Percentiles rank a stretch among this genome's conserved stretches.
Evolutionary conservation across 495 filamentous ascomycete species (phyloP).

Genomic region (Penicillium crystallinum): DNA sequence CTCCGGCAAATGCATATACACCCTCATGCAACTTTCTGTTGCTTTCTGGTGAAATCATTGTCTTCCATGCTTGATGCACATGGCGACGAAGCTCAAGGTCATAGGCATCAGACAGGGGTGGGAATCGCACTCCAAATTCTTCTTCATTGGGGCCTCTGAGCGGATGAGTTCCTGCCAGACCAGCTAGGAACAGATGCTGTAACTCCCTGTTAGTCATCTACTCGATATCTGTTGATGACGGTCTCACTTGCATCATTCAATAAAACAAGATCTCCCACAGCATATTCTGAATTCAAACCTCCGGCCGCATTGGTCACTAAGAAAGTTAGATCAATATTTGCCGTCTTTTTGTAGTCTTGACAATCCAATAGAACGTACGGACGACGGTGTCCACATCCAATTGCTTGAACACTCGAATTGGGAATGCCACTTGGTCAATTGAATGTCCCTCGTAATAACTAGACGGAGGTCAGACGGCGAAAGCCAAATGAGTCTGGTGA

Average conservation of each 20-base stretch:
- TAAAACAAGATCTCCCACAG: conserved; percentile 67
- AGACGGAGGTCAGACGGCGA: not conserved
- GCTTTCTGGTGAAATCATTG: conserved; percentile 34
- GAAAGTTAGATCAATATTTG: conserved; percentile 12
- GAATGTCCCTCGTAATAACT: conserved; percentile 77
- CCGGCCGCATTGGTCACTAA: conserved; percentile 74
- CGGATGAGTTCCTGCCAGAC: conserved; percentile 63
- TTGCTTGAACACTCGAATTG: conserved; percentile 63
- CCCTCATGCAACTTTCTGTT: conserved; percentile 61
- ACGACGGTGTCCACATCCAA: conserved; percentile 62
- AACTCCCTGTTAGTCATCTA: conserved; percentile 20
- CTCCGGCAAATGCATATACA: conserved; percentile 68
- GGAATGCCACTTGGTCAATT: conserved; percentile 63
- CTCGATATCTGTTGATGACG: not conserved
- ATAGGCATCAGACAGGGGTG: conserved; percentile 70
- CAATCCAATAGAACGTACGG: conserved; percentile 35
- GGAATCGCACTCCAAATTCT: conserved; percentile 65
- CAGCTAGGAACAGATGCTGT: conserved; percentile 70
- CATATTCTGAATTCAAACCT: conserved; percentile 62
- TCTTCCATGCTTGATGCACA: conserved; percentile 58
- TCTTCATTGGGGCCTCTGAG: conserved; percentile 67
- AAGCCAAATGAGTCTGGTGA: not conserved
- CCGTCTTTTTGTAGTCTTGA: not conserved
- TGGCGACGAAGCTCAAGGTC: conserved; percentile 60
- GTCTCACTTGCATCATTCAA: conserved; percentile 60